These are phyloP conservation scores for Plectosphaerella cucumerina DNA, from an alignment of 2,329 filamentous ascomycete genomes.

Conservation along the genomic window DNA sequence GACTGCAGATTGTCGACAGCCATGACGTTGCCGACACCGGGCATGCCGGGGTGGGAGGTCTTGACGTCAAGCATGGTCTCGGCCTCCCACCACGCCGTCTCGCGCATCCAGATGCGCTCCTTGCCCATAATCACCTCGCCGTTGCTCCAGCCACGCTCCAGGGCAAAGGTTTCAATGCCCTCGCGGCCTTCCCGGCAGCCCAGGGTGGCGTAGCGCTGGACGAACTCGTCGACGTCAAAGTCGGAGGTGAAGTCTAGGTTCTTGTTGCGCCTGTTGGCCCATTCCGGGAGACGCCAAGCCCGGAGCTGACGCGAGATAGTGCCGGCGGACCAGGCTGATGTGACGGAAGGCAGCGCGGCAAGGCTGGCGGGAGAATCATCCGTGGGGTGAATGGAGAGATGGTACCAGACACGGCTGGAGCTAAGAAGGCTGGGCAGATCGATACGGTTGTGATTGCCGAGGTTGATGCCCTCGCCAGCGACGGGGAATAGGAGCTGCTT, in stretches of 20 bases:
- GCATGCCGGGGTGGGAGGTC: conserved; percentile 45
- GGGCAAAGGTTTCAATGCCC: conserved; percentile 88
- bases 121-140: conserved; percentile 89
- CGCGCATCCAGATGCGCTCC: conserved; percentile 93
- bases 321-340: conserved; percentile 89
- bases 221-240: conserved; percentile 91
- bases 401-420: conserved; percentile 92
- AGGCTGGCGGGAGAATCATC: conserved; percentile 77
- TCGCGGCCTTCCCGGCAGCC: conserved; percentile 89
- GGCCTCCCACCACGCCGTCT: conserved; percentile 94
- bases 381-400: conserved; percentile 85
- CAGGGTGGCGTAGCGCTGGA: conserved; percentile 72
- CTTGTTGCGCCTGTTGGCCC: conserved; percentile 90
- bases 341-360: conserved; percentile 65
- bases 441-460: conserved; percentile 74
- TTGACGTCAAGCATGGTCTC: conserved; percentile 94
- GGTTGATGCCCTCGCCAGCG: conserved; percentile 70
- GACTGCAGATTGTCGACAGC: conserved; percentile 61
- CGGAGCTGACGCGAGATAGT: conserved; percentile 89
- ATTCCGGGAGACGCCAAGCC: conserved; percentile 90
- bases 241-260: conserved; percentile 94
- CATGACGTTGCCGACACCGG: conserved; percentile 24
- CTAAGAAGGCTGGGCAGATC: conserved; percentile 71
- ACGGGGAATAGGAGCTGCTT: conserved; percentile 77
- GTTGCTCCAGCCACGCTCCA: conserved; percentile 97